phyloP scores from a whole-genome alignment of 148 eudicot species.

The Talinum fruticosum region DNA sequence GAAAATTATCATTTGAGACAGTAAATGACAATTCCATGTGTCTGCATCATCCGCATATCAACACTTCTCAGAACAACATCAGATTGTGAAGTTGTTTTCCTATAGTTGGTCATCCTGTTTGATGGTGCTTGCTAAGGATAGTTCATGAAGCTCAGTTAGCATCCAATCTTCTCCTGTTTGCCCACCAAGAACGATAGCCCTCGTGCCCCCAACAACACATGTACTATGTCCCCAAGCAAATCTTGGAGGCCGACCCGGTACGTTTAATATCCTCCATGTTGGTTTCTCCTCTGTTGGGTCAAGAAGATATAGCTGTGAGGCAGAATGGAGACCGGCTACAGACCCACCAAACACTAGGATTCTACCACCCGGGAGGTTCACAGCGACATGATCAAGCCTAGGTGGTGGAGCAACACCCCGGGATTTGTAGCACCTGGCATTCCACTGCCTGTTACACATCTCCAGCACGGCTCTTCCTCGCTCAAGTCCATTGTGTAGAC shows the following conservation, averaged over 20 bases:
- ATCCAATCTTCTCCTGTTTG: constrained; percentile 99
- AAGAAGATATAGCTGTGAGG: constrained; percentile 83
- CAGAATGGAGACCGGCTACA: constrained; percentile 96
- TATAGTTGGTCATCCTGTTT: constrained; percentile 26
- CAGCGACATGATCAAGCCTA: constrained; percentile 92
- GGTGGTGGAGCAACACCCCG: constrained; percentile 96
- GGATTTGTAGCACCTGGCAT: constrained; percentile 98
- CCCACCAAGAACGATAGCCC: constrained; percentile 93
- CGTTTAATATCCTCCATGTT: constrained; percentile 91
- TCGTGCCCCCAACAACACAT: constrained; percentile 90
- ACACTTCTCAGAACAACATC: constrained; percentile 3
- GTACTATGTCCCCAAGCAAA: constrained; percentile 99
- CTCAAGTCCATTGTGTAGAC: constrained; percentile 89
- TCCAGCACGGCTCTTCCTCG: constrained; percentile 94
- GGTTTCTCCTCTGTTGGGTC: constrained; percentile 98
- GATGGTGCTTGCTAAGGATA: constrained; percentile 62
- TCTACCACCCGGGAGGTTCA: constrained; percentile 94
- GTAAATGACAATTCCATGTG: constrained; percentile 3
- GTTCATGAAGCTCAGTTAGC: constrained; percentile 82
- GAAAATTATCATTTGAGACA: constrained; percentile 17
- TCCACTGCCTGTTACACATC: constrained; percentile 82
- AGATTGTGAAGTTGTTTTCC: not conserved
- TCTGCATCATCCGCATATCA: constrained; percentile 7
- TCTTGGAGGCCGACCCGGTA: constrained; percentile 86
- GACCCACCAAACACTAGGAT: constrained; percentile 94